Evolutionary conservation across 768 basidiomycete species (phyloP).

Genomic region (Kwoniella newhampshirensis): DNA sequence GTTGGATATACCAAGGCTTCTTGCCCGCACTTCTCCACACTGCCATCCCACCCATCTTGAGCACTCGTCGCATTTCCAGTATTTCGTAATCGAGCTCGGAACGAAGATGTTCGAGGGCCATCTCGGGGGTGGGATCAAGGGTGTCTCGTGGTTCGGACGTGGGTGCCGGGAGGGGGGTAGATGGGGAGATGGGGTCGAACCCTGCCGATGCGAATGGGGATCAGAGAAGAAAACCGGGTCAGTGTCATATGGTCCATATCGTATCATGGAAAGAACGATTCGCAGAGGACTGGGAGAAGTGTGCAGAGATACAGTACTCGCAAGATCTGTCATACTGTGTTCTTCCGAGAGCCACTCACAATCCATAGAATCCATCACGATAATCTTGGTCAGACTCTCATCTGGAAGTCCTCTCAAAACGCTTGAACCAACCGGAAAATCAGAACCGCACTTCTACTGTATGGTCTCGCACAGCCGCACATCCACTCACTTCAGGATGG

Average conservation of each 20-base stretch:
- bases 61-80: slow-evolving; percentile 60
- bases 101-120: slow-evolving; percentile 49
- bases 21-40: slow-evolving; percentile 68
- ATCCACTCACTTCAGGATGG: slow-evolving; percentile 62
- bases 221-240: no score
- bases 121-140: slow-evolving; percentile 57
- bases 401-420: slow-evolving; percentile 57
- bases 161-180: slow-evolving; percentile 35
- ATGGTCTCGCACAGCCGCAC: neutral
- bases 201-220: slow-evolving; percentile 25
- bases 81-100: slow-evolving; percentile 62
- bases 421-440: slow-evolving; percentile 41
- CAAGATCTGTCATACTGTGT: no score
- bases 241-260: no score
- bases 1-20: slow-evolving; percentile 66
- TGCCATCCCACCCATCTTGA: slow-evolving; percentile 63
- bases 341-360: slow-evolving; percentile 50
- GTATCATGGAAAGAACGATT: no score
- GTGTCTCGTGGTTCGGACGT: slow-evolving; percentile 55
- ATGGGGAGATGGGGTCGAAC: slow-evolving; percentile 51
- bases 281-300: no score
- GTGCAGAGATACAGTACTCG: no score
- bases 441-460: neutral
- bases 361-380: slow-evolving; percentile 68
- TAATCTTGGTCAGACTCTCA: slow-evolving; percentile 63